Evolutionary conservation across 805 yeast species (phyloP).

Genomic region (Phaffomyces antillensis): DNA sequence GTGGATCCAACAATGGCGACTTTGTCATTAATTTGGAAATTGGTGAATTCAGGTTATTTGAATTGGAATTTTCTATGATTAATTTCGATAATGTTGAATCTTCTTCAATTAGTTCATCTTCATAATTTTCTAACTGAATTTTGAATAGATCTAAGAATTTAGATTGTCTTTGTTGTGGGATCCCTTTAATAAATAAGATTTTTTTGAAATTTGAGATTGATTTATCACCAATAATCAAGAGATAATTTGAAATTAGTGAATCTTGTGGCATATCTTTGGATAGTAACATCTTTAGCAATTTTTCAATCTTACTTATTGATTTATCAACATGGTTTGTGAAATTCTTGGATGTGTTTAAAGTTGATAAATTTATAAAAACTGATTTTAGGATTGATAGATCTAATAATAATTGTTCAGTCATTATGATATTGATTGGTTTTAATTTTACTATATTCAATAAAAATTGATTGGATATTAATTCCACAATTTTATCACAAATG

Average conservation of each 20-base stretch:
- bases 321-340: constrained; percentile 38
- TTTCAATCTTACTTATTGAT: constrained; percentile 42
- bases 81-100: constrained; percentile 23
- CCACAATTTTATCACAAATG: constrained; percentile 71
- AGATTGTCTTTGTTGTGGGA: constrained; percentile 22
- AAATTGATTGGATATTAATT: constrained; percentile 49
- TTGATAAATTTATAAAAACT: constrained; percentile 30
- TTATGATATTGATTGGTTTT: constrained; percentile 61
- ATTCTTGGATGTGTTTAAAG: constrained; percentile 12
- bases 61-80: constrained; percentile 6
- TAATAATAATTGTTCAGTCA: constrained; percentile 73
- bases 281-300: constrained; percentile 60
- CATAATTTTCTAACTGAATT: constrained; percentile 21
- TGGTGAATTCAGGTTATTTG: neutral
- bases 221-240: constrained; percentile 59
- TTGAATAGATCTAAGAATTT: constrained; percentile 21
- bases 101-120: constrained; percentile 16
- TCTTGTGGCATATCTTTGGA: constrained; percentile 61
- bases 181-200: constrained; percentile 56
- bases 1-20: neutral
- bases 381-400: constrained; percentile 64
- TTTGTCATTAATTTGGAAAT: neutral
- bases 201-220: constrained; percentile 57
- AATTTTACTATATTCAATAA: constrained; percentile 49
- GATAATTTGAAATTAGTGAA: constrained; percentile 56